phyloP scores from a whole-genome alignment of 176 grass and related monocot species.

The Aegilops sharonensis region DNA sequence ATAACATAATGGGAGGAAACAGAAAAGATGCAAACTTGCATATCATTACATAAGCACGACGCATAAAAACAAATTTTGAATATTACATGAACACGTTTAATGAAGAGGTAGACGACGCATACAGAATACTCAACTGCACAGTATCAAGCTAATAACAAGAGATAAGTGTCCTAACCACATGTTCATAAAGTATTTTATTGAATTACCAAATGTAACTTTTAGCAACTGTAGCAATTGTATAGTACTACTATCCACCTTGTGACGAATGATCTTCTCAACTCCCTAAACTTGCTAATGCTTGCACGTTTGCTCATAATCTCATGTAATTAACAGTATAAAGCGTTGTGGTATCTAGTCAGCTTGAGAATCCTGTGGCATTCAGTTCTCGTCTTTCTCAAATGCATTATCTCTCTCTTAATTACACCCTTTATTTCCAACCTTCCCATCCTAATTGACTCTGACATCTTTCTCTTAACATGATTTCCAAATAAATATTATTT shows the following conservation, averaged over 20 bases:
- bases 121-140: not conserved
- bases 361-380: not conserved
- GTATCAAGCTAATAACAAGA: not conserved
- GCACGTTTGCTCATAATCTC: not conserved
- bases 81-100: slow-evolving; percentile 11
- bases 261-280: not conserved
- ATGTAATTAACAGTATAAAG: slow-evolving; percentile 4
- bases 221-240: not conserved
- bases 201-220: not conserved
- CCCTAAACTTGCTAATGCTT: slow-evolving; percentile 5
- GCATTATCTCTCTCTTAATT: not conserved
- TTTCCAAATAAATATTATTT: slow-evolving; percentile 9
- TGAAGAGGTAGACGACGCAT: slow-evolving; percentile 10
- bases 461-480: not conserved
- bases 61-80: slow-evolving; percentile 5
- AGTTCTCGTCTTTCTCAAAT: not conserved
- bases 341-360: not conserved
- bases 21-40: slow-evolving; percentile 30
- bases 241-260: not conserved
- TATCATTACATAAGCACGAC: not conserved
- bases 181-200: not conserved
- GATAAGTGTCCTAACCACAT: not conserved
- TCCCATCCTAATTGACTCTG: not conserved
- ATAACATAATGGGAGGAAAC: slow-evolving; percentile 15
- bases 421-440: not conserved